A percentile compares a stretch with the other conserved stretches of the same genome.
phyloP scores from a whole-genome alignment of 2,329 filamentous ascomycete species.

The Periconia macrospinosa region DNA sequence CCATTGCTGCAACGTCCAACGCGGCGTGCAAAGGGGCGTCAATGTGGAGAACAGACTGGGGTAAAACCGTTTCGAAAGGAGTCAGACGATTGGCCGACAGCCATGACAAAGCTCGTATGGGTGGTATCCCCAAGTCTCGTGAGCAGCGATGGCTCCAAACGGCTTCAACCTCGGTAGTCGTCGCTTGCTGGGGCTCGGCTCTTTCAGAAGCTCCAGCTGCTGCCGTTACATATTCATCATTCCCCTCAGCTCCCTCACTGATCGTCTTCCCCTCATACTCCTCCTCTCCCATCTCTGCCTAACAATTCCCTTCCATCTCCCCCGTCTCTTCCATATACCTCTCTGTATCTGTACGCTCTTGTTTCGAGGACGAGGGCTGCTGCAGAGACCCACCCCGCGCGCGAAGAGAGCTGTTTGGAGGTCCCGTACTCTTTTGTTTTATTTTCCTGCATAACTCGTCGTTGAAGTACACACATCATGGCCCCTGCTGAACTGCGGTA shows the following conservation, averaged over 20 bases:
- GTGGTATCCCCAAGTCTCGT: too few species aligned
- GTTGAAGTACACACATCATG: constrained; percentile 36
- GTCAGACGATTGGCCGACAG: too few species aligned
- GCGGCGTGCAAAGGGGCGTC: too few species aligned
- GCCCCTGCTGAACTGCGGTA: constrained; percentile 65
- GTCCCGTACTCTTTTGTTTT: not conserved
- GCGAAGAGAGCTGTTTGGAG: not conserved
- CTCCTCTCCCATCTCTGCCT: not conserved
- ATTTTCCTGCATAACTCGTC: not conserved
- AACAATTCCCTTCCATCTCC: too few species aligned
- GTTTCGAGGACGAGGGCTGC: not conserved
- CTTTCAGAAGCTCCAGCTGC: not conserved
- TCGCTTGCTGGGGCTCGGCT: not conserved
- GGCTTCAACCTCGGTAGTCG: not conserved
- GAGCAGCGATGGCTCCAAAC: too few species aligned
- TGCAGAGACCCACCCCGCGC: too few species aligned
- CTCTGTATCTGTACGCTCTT: not conserved
- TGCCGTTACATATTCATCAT: not conserved
- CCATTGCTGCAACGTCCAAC: too few species aligned
- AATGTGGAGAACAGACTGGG: too few species aligned
- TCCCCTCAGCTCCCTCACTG: not conserved
- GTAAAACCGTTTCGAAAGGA: too few species aligned
- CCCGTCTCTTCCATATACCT: not conserved
- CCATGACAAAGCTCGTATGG: too few species aligned
- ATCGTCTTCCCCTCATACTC: not conserved